Evolutionary conservation across 345 rosid species (phyloP).

Genomic region (Citrus medica): DNA sequence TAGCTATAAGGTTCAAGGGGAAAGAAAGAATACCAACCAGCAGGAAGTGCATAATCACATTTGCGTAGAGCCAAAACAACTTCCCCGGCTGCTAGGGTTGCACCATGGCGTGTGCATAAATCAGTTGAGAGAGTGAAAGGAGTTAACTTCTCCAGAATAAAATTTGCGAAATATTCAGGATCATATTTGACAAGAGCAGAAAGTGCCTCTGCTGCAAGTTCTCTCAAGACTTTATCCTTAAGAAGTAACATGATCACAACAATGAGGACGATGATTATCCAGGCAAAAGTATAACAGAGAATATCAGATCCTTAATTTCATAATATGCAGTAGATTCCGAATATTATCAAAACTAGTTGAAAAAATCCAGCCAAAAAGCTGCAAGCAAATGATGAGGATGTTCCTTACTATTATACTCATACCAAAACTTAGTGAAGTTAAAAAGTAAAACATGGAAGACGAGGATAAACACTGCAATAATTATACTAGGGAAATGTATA

Average conservation of each 20-base stretch:
- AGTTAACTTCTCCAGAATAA: slow-evolving; percentile 66
- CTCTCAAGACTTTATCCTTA: slow-evolving; percentile 93
- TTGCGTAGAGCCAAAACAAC: slow-evolving; percentile 70
- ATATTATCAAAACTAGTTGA: not conserved
- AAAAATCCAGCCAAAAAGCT: not conserved
- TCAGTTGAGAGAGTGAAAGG: slow-evolving; percentile 88
- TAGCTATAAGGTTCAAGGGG: slow-evolving; percentile 1
- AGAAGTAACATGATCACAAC: not conserved
- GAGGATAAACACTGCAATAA: not conserved
- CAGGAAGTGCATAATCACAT: slow-evolving; percentile 47
- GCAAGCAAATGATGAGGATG: not conserved
- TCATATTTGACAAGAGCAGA: slow-evolving; percentile 87
- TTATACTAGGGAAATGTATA: not conserved
- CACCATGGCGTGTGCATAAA: slow-evolving; percentile 92
- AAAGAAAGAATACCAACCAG: slow-evolving; percentile 51
- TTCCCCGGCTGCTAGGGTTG: slow-evolving; percentile 85
- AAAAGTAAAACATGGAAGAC: not conserved
- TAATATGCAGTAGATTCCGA: not conserved
- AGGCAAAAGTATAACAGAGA: not conserved
- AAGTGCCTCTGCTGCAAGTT: slow-evolving; percentile 83
- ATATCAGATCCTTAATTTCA: not conserved
- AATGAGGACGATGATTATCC: not conserved
- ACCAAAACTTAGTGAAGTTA: not conserved
- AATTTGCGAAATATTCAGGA: slow-evolving; percentile 58
- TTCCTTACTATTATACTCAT: not conserved